A percentile compares a stretch with the other conserved stretches of the same genome.
Evolutionary conservation across 164 flowering plant genomes (phyloP).

Genomic region (Pachysandra terminalis): DNA sequence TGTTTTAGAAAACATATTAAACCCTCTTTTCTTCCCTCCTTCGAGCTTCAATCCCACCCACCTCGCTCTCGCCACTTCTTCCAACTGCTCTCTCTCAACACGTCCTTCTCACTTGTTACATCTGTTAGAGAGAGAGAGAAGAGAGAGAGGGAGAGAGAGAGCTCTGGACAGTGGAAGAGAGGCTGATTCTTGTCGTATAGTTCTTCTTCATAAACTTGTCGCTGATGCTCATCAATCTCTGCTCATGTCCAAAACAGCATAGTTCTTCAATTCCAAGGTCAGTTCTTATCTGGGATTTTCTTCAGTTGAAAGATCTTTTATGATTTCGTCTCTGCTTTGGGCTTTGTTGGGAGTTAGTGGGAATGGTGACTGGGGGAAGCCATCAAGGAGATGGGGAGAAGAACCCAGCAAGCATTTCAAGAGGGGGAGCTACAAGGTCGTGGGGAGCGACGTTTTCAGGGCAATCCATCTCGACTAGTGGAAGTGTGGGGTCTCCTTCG

Average conservation of each 20-base stretch:
- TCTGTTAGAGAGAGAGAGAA: no score
- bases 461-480: constrained; percentile 89
- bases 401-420: constrained; percentile 34
- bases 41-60: no score
- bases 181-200: background rate
- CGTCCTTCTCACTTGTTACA: no score
- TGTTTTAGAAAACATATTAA: no score
- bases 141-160: no score
- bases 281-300: constrained; percentile 9
- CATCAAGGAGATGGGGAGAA: constrained; percentile 43
- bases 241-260: background rate
- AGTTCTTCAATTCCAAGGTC: constrained; percentile 7
- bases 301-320: background rate
- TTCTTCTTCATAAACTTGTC: background rate
- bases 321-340: background rate
- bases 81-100: no score
- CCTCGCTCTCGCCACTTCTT: no score
- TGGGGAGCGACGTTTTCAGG: constrained; percentile 66
- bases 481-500: constrained; percentile 88
- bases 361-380: constrained; percentile 28
- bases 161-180: background rate
- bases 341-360: constrained; percentile 1
- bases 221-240: constrained; percentile 6
- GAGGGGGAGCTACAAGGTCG: constrained; percentile 47
- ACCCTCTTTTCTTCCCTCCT: no score